Evolutionary conservation across 2,329 filamentous ascomycete genomes (phyloP), one percentile per base, ranked within the genome.

Genomic region (Elsinoe perseae): DNA sequence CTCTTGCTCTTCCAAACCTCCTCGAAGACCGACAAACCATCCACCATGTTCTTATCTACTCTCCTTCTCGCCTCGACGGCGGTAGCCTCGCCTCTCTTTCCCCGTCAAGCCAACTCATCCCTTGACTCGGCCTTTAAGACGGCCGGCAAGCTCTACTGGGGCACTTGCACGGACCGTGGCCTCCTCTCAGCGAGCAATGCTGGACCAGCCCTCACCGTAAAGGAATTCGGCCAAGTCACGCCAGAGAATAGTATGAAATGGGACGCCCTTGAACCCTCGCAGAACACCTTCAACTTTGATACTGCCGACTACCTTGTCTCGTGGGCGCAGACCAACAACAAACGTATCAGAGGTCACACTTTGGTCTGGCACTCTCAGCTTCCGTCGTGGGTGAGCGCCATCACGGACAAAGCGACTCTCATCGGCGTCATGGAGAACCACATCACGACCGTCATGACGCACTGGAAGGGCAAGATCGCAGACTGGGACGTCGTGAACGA

Each of bases 211-310:
- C 75, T 84, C 64, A 80, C 86, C 67, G 75, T 77, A 60, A 71
- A 74, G 54, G 73, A 84, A 68, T 86, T 86, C 60, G 82, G 83
- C 18, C 78, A 82, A 66, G 73, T 87, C 20, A 85, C 83, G 0
- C 77, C 80, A 1, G 84, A 87, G 73, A 86, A 87, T 74, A 80
- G 75, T 65, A 84, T 85, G 79, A 86, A 87, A 70, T 87, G 83
- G 83, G 80, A 85, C 62, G 71, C 77, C 30, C 74, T 74, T 16
- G 73, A 85, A 67, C 64, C 65, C 56, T 65, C 66, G 25, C 71
- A 73, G 58, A 76, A 75, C 58, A 64, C 62, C 1, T 87, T 82
- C 75, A 81, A 72, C 60, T 84, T 82, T 62, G 66, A 63, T 14
- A 70, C 69, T n/a, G 76, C 80, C 10, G 83, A 86, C 67, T 75